Percentiles rank a stretch among this genome's conserved stretches.
Evolutionary conservation across 2,329 filamentous ascomycete species (phyloP).

Genomic region (Hypoxylon sp.): DNA sequence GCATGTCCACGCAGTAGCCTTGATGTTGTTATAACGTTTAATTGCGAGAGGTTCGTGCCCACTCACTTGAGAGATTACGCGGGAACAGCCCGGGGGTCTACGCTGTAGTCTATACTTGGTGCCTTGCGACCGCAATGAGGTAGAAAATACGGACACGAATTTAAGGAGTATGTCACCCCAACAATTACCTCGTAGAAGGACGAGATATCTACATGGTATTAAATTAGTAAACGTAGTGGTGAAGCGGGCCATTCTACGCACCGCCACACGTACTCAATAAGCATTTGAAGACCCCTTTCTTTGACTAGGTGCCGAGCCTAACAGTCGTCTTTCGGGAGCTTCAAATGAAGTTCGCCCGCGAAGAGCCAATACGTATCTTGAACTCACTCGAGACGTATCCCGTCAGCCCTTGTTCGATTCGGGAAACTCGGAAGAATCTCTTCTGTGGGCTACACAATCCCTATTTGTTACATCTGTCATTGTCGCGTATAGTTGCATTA

Average conservation of each 20-base stretch:
- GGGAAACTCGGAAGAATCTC: too few species aligned
- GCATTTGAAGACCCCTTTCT: too few species aligned
- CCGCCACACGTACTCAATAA: too few species aligned
- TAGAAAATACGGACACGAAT: not conserved
- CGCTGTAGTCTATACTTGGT: not conserved
- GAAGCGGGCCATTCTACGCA: not conserved
- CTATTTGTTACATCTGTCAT: not conserved
- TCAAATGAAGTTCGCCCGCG: not conserved
- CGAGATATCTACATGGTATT: not conserved
- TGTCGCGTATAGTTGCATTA: too few species aligned
- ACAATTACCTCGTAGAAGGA: not conserved
- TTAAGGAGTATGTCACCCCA: not conserved
- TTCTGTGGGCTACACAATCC: not conserved
- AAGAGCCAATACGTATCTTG: not conserved
- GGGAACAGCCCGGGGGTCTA: not conserved
- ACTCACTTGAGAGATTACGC: not conserved
- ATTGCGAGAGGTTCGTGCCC: not conserved
- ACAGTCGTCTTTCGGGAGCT: not conserved
- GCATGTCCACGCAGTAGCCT: not conserved
- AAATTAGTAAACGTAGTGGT: not conserved
- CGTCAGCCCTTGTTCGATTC: too few species aligned
- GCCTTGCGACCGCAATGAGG: not conserved
- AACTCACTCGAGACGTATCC: not conserved
- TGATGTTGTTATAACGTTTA: not conserved
- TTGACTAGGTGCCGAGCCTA: not conserved